Evolutionary conservation across 257 asterid species (phyloP).

Genomic region (Solanum sparsipilum): DNA sequence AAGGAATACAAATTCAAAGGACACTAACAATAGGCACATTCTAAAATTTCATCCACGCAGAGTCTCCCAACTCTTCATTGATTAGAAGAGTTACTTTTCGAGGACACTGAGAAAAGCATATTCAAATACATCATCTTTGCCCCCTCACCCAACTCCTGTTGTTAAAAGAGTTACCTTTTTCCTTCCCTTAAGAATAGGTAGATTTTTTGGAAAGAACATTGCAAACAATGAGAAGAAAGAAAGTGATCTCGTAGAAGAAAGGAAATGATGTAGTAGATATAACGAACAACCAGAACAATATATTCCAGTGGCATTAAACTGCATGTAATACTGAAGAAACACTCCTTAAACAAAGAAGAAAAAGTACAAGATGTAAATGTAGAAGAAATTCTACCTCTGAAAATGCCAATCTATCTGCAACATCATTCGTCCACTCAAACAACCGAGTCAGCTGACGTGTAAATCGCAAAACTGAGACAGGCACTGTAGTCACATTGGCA

Average conservation of each 20-base stretch:
- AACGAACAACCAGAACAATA: not conserved
- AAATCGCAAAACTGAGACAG: constrained; percentile 81
- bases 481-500: constrained; percentile 97
- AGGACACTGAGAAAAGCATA: not conserved
- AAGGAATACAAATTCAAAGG: not conserved
- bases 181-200: not conserved
- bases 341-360: not conserved
- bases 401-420: constrained; percentile 96
- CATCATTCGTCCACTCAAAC: constrained; percentile 96
- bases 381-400: constrained; percentile 51
- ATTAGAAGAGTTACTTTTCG: not conserved
- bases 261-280: not conserved
- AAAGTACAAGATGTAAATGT: not conserved
- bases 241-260: not conserved
- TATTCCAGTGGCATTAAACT: not conserved
- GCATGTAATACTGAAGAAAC: not conserved
- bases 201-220: not conserved
- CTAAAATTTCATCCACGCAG: not conserved
- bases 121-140: not conserved
- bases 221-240: not conserved
- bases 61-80: not conserved
- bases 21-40: not conserved
- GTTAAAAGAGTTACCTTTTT: not conserved
- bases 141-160: not conserved
- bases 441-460: constrained; percentile 90